Conservation (phyloP, 768 basidiomycete genomes). For the Leccinum obscurum region DNA sequence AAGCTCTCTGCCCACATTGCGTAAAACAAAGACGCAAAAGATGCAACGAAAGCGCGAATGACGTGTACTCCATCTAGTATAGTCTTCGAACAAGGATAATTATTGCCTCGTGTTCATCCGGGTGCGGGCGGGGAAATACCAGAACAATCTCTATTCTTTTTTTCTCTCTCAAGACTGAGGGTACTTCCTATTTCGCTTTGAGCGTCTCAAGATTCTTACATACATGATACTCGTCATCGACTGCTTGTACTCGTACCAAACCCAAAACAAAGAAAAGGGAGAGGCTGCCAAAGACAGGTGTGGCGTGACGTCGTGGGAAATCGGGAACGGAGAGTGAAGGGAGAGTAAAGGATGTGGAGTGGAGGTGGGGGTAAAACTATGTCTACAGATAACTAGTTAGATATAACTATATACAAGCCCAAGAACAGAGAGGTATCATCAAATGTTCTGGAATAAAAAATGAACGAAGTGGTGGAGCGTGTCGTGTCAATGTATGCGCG, state of each 20-base stretch:
- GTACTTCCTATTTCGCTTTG: neutral
- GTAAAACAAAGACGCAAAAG: neutral
- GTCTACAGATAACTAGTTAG: slow-evolving; percentile 27
- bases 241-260: neutral
- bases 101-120: neutral
- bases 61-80: neutral
- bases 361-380: neutral
- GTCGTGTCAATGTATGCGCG: slow-evolving; percentile 4
- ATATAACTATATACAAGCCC: slow-evolving; percentile 33
- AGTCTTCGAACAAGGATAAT: neutral
- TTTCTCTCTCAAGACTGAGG: neutral
- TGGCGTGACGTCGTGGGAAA: neutral
- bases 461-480: slow-evolving; percentile 14
- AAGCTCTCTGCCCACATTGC: too few relatives aligned
- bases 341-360: neutral
- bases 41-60: neutral
- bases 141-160: neutral
- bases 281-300: neutral
- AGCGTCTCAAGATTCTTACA: neutral
- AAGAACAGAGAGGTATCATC: slow-evolving; percentile 10
- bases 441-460: slow-evolving; percentile 1
- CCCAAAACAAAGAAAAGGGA: neutral
- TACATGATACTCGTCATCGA: neutral
- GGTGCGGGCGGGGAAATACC: neutral
- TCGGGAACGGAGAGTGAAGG: neutral